phyloP scores from a whole-genome alignment of 2,329 filamentous ascomycete species.

The Colletotrichum endophyticum region DNA sequence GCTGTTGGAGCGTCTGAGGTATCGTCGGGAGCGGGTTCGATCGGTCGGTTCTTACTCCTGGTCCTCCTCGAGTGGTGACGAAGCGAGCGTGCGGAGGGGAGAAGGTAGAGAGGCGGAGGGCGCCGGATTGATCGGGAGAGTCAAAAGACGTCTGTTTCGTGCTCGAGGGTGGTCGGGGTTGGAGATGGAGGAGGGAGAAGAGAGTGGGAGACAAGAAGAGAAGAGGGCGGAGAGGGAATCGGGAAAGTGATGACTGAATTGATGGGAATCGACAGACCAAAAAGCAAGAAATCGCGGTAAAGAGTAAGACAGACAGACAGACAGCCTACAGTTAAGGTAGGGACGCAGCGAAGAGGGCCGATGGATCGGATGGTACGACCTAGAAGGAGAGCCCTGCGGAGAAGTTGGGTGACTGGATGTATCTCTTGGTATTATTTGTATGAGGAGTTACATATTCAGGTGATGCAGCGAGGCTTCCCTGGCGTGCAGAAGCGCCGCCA shows the following conservation, averaged over 20 bases:
- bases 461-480: background rate
- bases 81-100: constrained; percentile 5
- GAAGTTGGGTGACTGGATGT: background rate
- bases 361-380: constrained; percentile 17
- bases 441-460: background rate
- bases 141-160: background rate
- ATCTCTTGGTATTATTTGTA: background rate
- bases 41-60: background rate
- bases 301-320: background rate
- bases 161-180: background rate
- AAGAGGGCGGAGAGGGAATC: background rate
- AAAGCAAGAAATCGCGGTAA: constrained; percentile 16
- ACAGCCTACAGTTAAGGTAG: background rate
- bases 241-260: constrained; percentile 6
- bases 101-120: background rate
- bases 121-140: background rate
- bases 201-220: background rate
- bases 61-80: background rate
- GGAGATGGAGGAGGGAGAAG: background rate
- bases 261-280: constrained; percentile 11
- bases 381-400: background rate
- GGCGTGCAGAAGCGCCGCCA: background rate
- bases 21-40: background rate
- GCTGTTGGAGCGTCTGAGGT: background rate
- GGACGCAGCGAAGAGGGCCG: background rate